phyloP scores from a whole-genome alignment of 768 basidiomycete species.

The Mycena rebaudengoi region DNA sequence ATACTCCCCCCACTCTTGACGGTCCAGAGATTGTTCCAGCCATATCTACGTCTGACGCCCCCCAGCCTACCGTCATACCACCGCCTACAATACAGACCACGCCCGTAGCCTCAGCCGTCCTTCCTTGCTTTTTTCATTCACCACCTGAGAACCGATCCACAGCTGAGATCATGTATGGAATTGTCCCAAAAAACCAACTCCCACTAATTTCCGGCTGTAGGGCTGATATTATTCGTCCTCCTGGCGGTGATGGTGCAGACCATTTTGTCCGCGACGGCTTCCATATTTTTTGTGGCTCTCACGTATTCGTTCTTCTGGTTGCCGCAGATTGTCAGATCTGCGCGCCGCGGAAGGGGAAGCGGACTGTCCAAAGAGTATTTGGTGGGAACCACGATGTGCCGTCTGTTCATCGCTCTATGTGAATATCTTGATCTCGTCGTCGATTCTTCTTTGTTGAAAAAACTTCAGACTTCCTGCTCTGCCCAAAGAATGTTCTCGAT shows the following conservation, averaged over 20 bases:
- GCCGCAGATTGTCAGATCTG: slow-evolving; percentile 85
- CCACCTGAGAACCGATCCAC: slow-evolving; percentile 73
- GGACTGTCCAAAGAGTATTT: slow-evolving; percentile 77
- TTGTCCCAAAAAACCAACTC: too few species aligned
- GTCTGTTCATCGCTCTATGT: slow-evolving; percentile 81
- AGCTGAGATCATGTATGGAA: slow-evolving; percentile 72
- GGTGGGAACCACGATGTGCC: slow-evolving; percentile 76
- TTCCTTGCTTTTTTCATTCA: slow-evolving; percentile 63
- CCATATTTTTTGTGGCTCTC: slow-evolving; percentile 68
- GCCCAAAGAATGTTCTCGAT: slow-evolving; percentile 88
- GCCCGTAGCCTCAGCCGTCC: slow-evolving; percentile 37
- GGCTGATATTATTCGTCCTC: slow-evolving; percentile 73
- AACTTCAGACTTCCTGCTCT: slow-evolving; percentile 78
- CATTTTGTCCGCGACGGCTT: slow-evolving; percentile 71
- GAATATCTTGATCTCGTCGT: slow-evolving; percentile 38
- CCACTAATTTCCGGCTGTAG: slow-evolving; percentile 43
- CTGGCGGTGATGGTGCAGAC: slow-evolving; percentile 79
- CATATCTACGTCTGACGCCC: neutral
- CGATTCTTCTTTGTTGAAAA: slow-evolving; percentile 10
- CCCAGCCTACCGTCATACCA: slow-evolving; percentile 19
- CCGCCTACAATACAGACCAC: slow-evolving; percentile 32
- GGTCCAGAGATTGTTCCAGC: slow-evolving; percentile 6
- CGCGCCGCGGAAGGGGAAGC: slow-evolving; percentile 72
- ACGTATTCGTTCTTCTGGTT: slow-evolving; percentile 88
- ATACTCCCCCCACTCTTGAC: slow-evolving; percentile 14